Percentiles rank a stretch among this genome's conserved stretches.
phyloP scores from a whole-genome alignment of 2,329 filamentous ascomycete species.

The Phaeosphaeriaceae sp. region DNA sequence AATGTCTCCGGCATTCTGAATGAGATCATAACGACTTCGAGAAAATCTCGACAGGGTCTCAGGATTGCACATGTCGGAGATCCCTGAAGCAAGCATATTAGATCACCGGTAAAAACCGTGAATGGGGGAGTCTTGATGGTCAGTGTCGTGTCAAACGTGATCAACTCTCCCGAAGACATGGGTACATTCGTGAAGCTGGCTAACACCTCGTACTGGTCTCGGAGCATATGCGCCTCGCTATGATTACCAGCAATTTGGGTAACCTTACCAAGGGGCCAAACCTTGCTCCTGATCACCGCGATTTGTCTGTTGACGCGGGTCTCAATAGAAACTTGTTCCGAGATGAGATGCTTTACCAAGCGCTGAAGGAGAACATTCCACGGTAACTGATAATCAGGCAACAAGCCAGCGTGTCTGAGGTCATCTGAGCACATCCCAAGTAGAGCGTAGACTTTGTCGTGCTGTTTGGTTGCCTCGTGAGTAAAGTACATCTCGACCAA shows the following conservation, averaged over 20 bases:
- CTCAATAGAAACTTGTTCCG: constrained; percentile 16
- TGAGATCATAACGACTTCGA: constrained; percentile 11
- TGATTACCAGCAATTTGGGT: background rate
- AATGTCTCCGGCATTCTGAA: background rate
- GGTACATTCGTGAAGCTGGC: background rate
- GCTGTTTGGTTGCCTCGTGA: constrained; percentile 14
- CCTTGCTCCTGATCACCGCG: constrained; percentile 15
- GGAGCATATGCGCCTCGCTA: background rate
- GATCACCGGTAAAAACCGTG: background rate
- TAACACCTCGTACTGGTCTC: background rate
- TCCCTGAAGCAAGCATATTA: constrained; percentile 2
- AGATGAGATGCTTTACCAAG: constrained; percentile 14
- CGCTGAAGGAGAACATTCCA: constrained; percentile 18
- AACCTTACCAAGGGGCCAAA: constrained; percentile 17
- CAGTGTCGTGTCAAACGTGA: background rate
- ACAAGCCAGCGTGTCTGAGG: constrained; percentile 10
- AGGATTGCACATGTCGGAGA: constrained; percentile 16
- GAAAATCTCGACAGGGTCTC: constrained; percentile 5
- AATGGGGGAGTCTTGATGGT: background rate
- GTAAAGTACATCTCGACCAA: constrained; percentile 23
- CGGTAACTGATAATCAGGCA: constrained; percentile 19
- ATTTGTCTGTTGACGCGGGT: constrained; percentile 12
- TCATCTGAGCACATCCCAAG: constrained; percentile 23
- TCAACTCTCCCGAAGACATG: constrained; percentile 9
- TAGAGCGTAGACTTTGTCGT: constrained; percentile 24